A percentile compares a stretch with the other conserved stretches of the same genome.
phyloP scores from a whole-genome alignment of 192 early-diverging fungal species.

The Gryganskiella cystojenkinii region DNA sequence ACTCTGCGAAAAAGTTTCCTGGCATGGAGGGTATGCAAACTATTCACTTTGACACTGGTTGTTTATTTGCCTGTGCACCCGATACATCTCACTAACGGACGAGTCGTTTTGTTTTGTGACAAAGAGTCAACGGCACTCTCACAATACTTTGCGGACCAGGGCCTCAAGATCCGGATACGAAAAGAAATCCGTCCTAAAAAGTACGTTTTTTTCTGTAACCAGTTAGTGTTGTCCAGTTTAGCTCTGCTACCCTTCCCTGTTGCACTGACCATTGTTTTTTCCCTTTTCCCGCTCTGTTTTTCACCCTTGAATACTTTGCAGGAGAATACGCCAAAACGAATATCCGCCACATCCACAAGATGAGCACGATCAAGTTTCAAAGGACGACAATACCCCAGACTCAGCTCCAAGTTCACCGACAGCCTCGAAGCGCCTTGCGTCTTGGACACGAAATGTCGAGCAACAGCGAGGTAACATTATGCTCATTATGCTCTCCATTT shows the following conservation, averaged over 20 bases:
- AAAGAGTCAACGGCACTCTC: constrained; percentile 88
- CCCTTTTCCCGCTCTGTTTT: too few relatives aligned
- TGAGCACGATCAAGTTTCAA: constrained; percentile 4
- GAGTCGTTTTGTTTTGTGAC: too few relatives aligned
- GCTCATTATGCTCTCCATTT: too few relatives aligned
- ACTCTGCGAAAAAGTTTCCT: constrained; percentile 96
- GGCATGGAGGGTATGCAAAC: constrained; percentile 82
- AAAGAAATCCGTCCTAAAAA: constrained; percentile 78
- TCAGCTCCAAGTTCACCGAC: not conserved
- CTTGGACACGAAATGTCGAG: constrained; percentile 14
- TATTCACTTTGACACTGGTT: not conserved
- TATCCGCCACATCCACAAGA: constrained; percentile 11
- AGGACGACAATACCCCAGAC: constrained; percentile 12
- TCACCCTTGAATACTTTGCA: too few relatives aligned
- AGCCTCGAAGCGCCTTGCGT: constrained; percentile 23
- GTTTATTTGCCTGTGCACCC: not conserved
- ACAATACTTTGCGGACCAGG: constrained; percentile 95
- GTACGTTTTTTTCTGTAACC: constrained; percentile 26
- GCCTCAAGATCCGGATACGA: constrained; percentile 92
- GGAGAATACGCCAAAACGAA: too few relatives aligned
- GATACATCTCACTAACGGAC: not conserved
- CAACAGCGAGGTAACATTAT: constrained; percentile 12
- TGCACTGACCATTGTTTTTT: too few relatives aligned
- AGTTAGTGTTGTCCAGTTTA: not conserved
- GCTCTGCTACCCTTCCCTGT: not conserved